These are phyloP conservation scores for Epichloe aotearoae DNA, from an alignment of 2,329 filamentous ascomycete species.

Conservation along the genomic window DNA sequence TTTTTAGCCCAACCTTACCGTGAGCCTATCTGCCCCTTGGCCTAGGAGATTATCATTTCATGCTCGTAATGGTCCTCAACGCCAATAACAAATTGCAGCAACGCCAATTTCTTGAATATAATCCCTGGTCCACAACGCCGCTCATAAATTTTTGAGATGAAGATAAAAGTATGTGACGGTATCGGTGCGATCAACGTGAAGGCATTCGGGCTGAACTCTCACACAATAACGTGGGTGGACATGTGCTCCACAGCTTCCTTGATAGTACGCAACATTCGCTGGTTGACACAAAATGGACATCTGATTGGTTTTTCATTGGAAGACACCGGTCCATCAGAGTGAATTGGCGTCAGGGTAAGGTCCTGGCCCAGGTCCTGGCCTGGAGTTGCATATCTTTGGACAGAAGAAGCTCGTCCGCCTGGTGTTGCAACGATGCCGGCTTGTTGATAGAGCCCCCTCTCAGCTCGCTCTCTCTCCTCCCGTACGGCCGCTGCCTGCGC, in stretches of 20 bases:
- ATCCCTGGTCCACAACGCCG: background rate
- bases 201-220: conserved; percentile 3
- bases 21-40: background rate
- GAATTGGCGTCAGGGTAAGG: conserved; percentile 41
- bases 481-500: conserved; percentile 41
- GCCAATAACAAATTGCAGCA: background rate
- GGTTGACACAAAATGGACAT: conserved; percentile 49
- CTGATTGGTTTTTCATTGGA: conserved; percentile 36
- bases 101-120: too few relatives aligned
- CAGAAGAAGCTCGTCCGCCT: conserved; percentile 15
- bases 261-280: conserved; percentile 45
- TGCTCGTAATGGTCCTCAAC: background rate
- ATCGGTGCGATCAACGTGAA: background rate
- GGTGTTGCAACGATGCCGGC: conserved; percentile 21
- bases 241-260: conserved; percentile 51
- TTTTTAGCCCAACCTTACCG: background rate
- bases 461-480: conserved; percentile 37
- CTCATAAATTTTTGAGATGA: background rate
- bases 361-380: conserved; percentile 25
- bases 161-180: background rate
- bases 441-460: conserved; percentile 21
- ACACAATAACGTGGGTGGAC: conserved; percentile 48
- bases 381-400: conserved; percentile 21
- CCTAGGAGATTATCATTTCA: background rate
- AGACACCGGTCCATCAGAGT: conserved; percentile 33